Conservation (phyloP, 352 stramenopile species). For the Hyaloperonospora brassicae region DNA sequence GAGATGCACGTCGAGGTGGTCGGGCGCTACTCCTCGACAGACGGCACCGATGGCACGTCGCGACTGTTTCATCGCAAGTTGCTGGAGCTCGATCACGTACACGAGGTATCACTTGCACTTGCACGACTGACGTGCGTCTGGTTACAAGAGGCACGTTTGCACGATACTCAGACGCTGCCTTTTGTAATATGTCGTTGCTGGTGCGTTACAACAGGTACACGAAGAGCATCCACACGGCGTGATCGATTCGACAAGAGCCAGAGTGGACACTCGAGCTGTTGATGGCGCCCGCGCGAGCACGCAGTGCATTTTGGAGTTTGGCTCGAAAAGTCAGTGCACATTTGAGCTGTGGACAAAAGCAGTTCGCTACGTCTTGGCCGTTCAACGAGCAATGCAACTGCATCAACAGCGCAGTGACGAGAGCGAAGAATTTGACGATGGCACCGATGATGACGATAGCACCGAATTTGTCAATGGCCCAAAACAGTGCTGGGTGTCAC, state of each 20-base stretch:
- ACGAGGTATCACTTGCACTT: constrained; percentile 36
- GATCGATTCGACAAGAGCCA: constrained; percentile 35
- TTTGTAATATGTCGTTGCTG: not conserved
- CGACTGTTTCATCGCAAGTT: constrained; percentile 70
- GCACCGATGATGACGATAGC: constrained; percentile 8
- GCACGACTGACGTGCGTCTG: not conserved
- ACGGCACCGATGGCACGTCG: constrained; percentile 24
- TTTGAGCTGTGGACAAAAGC: constrained; percentile 85
- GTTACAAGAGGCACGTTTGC: not conserved
- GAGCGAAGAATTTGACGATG: constrained; percentile 10
- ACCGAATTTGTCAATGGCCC: constrained; percentile 10
- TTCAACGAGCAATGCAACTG: constrained; percentile 38
- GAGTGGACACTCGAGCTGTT: constrained; percentile 36
- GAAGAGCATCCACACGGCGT: constrained; percentile 54
- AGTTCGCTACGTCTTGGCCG: constrained; percentile 56
- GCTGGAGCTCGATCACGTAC: constrained; percentile 65
- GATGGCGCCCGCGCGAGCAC: constrained; percentile 55
- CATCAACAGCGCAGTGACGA: constrained; percentile 15
- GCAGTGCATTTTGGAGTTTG: constrained; percentile 69
- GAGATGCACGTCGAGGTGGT: constrained; percentile 83
- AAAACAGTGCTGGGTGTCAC: constrained; percentile 53
- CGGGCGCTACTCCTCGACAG: constrained; percentile 16
- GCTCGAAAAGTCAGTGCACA: constrained; percentile 67
- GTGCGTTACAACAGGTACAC: constrained; percentile 49
- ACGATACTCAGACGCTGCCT: not conserved